Base-by-base conservation (phyloP, 169 alveolate species). In the Plasmodium adleri region DNA sequence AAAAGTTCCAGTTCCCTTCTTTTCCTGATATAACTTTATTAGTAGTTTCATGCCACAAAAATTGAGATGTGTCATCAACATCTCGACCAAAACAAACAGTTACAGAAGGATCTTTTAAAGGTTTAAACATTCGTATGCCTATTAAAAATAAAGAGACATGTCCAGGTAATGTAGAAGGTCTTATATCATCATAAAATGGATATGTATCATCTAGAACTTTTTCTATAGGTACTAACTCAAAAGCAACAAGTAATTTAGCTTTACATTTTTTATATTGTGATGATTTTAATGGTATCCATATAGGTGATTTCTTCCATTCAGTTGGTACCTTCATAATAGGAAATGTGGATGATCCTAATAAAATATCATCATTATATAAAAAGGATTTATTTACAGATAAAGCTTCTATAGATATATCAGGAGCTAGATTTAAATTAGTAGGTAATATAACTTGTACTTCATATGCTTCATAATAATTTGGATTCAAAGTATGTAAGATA, bases 291-390 rank as follows among this genome's bases (percentile, higher is more conserved):
- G 66, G 88, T 26, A 95, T 91, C 98, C 98, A 96, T 22, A 91
- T 94, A 12, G 98, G 98, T 7, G 97, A 96, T 68, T 94, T 87
- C 58, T 91, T 93, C 98, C 98, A 96, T 88, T 93, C 98, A 54
- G 90, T 89, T 4, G 98, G 98, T 62, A 96, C 96, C 74, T 96
- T 94, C 83, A 63, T 88, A 17, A 96, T 88, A 39, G 95, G 96
- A 60, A 73, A 95, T 13, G 92, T 91, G 87, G 92, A 93, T 72
- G 74, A 86, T 67, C 96, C 96, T 28, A 93, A 68, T 20, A 94
- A 78, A n/a, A 88, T 78, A 26, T 74, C 92, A 39, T 91, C 91
- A 17, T 88, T 59, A 52, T 93, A 88, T 52, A 92, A 66, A 66
- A 88, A 87, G 6, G 96, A 86, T 26, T 73, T 92, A 72, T 88